Evolutionary conservation across 2,329 filamentous ascomycete genomes (phyloP), one percentile per base, ranked within the genome.

Genomic region (Claviceps pazoutovae): DNA sequence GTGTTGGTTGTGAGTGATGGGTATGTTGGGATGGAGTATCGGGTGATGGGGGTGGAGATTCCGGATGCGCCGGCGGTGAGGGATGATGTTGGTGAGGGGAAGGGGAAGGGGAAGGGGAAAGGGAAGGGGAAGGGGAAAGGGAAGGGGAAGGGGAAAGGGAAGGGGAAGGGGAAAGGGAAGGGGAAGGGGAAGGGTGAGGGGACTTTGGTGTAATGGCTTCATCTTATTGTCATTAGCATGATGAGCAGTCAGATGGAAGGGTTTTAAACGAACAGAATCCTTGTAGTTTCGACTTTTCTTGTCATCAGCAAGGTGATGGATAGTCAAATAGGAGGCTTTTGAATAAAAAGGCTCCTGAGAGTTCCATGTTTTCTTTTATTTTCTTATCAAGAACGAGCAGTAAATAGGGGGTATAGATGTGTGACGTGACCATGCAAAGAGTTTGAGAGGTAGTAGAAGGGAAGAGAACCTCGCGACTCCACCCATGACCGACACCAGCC

Each of bases 1-100:
- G 76, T 96, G 3, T 64, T 78, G 55, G 81, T 96, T 2, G 72
- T 93, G 17, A 97, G 91, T 66, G 93, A 97, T 73, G 82, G 82
- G 16, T 97, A 97, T 67, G 72, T 88, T 37, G 88, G 86, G 0
- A 80, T 97, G 74, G 72, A 78, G 62, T 72, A 79, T 55, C 64
- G 66, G 23, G 54, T 76, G 1, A 54, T 68, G 39, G 73, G 71
- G 2, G 70, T 80, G 0, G 71, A 76, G 21, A 67, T 81, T n/a
- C 78, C 78, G 17, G 68, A 66, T 34, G 61, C 68, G 50, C 75
- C 76, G 3, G 64, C 58, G 19, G 74, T 77, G 38, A 72, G 74
- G 49, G 70, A 74, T 54, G 73, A 72, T 56, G 61, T 73, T 8
- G 66, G 68, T 44, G 66, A 63, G 71, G 69, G 59, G 30, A 16